phyloP scores from a whole-genome alignment of 768 basidiomycete genomes.

The Lactarius sp. region DNA sequence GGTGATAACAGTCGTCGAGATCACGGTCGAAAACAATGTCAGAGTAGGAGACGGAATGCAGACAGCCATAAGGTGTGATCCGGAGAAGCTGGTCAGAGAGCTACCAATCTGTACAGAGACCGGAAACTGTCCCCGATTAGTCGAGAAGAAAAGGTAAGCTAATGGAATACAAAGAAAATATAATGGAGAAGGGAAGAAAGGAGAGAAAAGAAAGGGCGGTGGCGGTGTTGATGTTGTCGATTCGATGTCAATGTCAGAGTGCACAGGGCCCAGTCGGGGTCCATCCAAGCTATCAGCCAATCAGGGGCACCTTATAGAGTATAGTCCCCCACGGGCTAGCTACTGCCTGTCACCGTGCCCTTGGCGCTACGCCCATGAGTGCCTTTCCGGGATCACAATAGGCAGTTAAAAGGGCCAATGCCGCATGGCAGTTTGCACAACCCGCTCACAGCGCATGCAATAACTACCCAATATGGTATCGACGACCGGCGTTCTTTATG shows the following conservation, averaged over 20 bases:
- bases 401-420: background rate
- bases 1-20: slow-evolving; percentile 17
- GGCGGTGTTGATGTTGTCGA: slow-evolving; percentile 11
- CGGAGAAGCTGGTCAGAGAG: background rate
- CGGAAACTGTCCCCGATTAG: background rate
- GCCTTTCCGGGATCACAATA: background rate
- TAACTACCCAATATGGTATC: background rate
- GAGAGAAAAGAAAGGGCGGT: background rate
- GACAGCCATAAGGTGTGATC: slow-evolving; percentile 15
- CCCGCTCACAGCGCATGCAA: background rate
- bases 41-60: slow-evolving; percentile 18
- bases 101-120: background rate
- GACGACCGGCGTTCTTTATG: background rate
- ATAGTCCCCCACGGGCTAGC: background rate
- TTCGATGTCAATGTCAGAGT: background rate
- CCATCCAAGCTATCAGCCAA: background rate
- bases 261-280: background rate
- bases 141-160: background rate
- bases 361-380: slow-evolving; percentile 7
- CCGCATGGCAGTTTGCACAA: background rate
- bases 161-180: background rate
- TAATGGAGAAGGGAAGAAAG: background rate
- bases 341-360: background rate
- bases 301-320: background rate
- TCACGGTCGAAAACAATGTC: slow-evolving; percentile 20